Conservation (phyloP, 2,329 filamentous ascomycete species). For the Penicillium janthinellum region DNA sequence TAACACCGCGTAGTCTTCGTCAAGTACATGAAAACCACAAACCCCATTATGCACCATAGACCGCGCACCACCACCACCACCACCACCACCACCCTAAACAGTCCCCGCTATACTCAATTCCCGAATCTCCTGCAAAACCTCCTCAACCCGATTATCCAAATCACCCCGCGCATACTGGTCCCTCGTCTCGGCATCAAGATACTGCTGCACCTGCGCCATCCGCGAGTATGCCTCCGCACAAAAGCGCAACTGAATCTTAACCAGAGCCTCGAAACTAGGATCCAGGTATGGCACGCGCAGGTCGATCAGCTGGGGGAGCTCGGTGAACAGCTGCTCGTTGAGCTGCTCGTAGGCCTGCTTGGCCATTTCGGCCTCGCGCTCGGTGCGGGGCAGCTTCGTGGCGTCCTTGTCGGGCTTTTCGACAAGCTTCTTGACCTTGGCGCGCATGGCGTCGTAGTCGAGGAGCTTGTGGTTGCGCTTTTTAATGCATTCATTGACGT, state of each 20-base stretch:
- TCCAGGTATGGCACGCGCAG: constrained; percentile 95
- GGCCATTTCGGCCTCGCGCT: constrained; percentile 95
- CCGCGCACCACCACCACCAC: not conserved
- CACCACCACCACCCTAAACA: constrained; percentile 46
- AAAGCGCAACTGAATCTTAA: constrained; percentile 97
- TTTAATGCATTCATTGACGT: constrained; percentile 99
- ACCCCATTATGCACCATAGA: constrained; percentile 14
- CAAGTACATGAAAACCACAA: constrained; percentile 1
- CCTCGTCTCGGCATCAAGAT: constrained; percentile 90
- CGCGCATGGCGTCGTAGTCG: constrained; percentile 94
- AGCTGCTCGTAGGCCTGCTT: constrained; percentile 92
- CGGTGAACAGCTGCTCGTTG: constrained; percentile 91
- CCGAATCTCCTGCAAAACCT: constrained; percentile 94
- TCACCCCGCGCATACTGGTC: constrained; percentile 96
- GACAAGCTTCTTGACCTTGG: constrained; percentile 93
- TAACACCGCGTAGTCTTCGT: constrained; percentile 9
- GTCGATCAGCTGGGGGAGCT: constrained; percentile 94
- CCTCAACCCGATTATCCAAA: constrained; percentile 86
- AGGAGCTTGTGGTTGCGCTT: constrained; percentile 98
- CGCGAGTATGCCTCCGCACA: constrained; percentile 96
- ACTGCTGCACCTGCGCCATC: constrained; percentile 99
- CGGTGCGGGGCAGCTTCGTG: constrained; percentile 90
- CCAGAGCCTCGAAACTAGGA: constrained; percentile 93
- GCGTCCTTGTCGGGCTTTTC: constrained; percentile 99
- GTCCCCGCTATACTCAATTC: constrained; percentile 88